These are phyloP conservation scores for Xylaria intraflava DNA, from an alignment of 495 filamentous ascomycete species.

Conservation along the genomic window DNA sequence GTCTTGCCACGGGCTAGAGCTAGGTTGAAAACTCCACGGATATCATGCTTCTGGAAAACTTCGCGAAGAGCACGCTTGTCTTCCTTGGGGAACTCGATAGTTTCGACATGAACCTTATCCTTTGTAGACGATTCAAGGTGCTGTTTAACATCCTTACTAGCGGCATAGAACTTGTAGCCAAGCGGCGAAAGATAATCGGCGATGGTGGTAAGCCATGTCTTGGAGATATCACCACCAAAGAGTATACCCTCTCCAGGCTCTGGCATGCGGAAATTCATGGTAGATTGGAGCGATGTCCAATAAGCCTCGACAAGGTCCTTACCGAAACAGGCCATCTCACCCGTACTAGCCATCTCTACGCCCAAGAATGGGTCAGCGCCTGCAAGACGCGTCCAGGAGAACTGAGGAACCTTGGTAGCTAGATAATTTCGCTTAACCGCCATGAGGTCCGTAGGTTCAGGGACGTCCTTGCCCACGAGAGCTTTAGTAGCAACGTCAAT, in stretches of 20 bases:
- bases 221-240: slow-evolving; percentile 76
- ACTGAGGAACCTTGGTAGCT: slow-evolving; percentile 96
- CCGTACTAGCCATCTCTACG: slow-evolving; percentile 95
- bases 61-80: slow-evolving; percentile 93
- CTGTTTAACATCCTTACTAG: slow-evolving; percentile 69
- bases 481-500: slow-evolving; percentile 94
- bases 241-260: slow-evolving; percentile 90
- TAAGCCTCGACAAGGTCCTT: slow-evolving; percentile 94
- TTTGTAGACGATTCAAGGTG: slow-evolving; percentile 68
- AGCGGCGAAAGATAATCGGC: slow-evolving; percentile 81
- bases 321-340: slow-evolving; percentile 98
- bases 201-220: slow-evolving; percentile 58
- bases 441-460: slow-evolving; percentile 86
- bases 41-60: slow-evolving; percentile 95
- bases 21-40: slow-evolving; percentile 93
- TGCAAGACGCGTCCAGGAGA: slow-evolving; percentile 97
- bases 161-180: slow-evolving; percentile 89
- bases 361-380: slow-evolving; percentile 96
- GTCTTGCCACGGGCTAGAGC: slow-evolving; percentile 77
- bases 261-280: slow-evolving; percentile 98
- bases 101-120: slow-evolving; percentile 63
- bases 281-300: slow-evolving; percentile 92
- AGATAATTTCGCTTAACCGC: slow-evolving; percentile 78
- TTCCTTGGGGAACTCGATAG: slow-evolving; percentile 94
- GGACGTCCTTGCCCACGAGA: slow-evolving; percentile 78